These are phyloP conservation scores for Cardamine chenopodiifolia DNA, from an alignment of 345 rosid species.

Conservation along the genomic window DNA sequence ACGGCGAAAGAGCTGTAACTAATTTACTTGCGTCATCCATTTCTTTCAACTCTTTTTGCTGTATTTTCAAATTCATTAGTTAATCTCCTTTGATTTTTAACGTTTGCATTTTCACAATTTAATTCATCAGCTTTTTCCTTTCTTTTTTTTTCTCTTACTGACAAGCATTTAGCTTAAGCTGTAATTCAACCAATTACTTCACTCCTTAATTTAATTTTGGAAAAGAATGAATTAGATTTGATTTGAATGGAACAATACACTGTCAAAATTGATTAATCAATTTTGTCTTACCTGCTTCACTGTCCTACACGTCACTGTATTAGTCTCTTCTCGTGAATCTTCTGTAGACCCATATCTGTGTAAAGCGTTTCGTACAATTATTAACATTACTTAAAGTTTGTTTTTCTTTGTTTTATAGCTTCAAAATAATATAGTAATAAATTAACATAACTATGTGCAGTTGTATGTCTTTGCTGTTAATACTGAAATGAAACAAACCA, in stretches of 20 bases:
- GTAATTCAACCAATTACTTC: background rate
- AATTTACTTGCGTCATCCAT: slow-evolving; percentile 37
- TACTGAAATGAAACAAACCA: background rate
- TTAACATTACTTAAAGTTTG: background rate
- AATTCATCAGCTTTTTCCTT: slow-evolving; percentile 41
- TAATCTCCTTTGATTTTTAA: slow-evolving; percentile 23
- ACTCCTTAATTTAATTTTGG: background rate
- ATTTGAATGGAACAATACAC: slow-evolving; percentile 37
- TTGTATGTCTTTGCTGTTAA: background rate
- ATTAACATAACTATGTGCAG: background rate
- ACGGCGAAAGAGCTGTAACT: slow-evolving; percentile 17
- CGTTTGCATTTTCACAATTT: slow-evolving; percentile 42
- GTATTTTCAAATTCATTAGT: background rate
- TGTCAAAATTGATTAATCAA: slow-evolving; percentile 40
- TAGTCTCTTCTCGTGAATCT: slow-evolving; percentile 40
- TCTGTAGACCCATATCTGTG: slow-evolving; percentile 34
- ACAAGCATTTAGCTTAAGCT: slow-evolving; percentile 3
- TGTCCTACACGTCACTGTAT: slow-evolving; percentile 42
- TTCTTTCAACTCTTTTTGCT: slow-evolving; percentile 29
- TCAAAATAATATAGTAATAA: slow-evolving; percentile 2
- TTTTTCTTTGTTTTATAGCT: slow-evolving; percentile 18
- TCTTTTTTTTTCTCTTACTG: background rate
- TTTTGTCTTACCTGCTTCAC: slow-evolving; percentile 41
- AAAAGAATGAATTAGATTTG: slow-evolving; percentile 15
- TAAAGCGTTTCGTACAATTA: slow-evolving; percentile 37